Evolutionary conservation across 768 basidiomycete genomes (phyloP), one percentile per base, ranked within the genome.

Genomic region (Pulveroboletus sp.): DNA sequence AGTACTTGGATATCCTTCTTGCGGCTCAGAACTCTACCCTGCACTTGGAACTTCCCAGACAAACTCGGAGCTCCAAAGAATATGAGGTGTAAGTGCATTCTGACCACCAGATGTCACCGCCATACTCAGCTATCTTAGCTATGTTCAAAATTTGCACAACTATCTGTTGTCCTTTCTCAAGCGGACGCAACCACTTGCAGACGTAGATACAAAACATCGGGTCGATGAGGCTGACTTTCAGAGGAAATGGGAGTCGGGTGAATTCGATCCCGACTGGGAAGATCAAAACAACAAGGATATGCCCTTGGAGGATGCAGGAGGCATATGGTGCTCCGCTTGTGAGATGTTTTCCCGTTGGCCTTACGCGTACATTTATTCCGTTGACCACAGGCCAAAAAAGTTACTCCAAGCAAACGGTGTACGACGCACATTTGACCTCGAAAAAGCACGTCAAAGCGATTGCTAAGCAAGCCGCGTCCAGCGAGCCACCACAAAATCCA

Each of bases 391-490:
- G 94, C 66, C 93, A 97, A 70, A 96, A 94, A 65, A 74, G 80
- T 50, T 98, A 98, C 69, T 81, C 94, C 11, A 99, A 97, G 68
- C 91, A 97, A 68, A 97, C 96, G 0, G 96, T 99, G 8, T 99
- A 93, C 66, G 90, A 96, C 54, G 93, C 93, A 2, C 96, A 98
- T 65, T 69, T 98, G 45, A 92, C 84, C 2, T 95, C 93, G 18
- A 97, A 94, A 74, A 98, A 93, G 66, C 96, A 99, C 62, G 71
- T 90, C 62, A 99, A 97, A 72, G 89, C 92, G 8, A 76, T 81
- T n/a, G 80, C 84, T 8, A 90, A 83, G 57, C 83, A 86, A 62
- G 84, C 80, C 4, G 56, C 63, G 18, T 67, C 74, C n/a, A 55
- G 61, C 54, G 58, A 61, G 58, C 54, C 69, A 55, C 41, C 56